Evolutionary conservation across 2,329 filamentous ascomycete species (phyloP).

Genomic region (Torrubiella hemipterigena): DNA sequence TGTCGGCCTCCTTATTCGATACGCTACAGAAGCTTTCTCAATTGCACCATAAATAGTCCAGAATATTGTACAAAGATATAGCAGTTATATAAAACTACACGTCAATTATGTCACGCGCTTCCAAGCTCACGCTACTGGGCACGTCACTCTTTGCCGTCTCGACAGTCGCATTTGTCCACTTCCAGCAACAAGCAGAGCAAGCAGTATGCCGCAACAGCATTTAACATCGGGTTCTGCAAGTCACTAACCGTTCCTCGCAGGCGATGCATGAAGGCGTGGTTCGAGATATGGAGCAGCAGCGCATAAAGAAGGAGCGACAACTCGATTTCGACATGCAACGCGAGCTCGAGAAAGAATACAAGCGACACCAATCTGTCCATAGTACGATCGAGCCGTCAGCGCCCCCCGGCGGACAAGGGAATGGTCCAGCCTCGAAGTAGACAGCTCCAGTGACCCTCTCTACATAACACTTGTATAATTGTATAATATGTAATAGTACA

Average conservation of each 20-base stretch:
- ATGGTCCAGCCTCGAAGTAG: no score
- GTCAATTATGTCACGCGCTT: constrained; percentile 68
- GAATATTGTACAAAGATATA: neutral
- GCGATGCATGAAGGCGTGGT: constrained; percentile 94
- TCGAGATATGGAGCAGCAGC: constrained; percentile 88
- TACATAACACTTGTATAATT: no score
- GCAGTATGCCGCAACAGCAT: constrained; percentile 41
- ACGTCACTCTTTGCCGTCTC: constrained; percentile 65
- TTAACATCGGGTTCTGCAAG: constrained; percentile 4
- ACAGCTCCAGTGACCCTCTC: no score
- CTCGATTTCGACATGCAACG: constrained; percentile 91
- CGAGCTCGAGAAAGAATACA: constrained; percentile 77
- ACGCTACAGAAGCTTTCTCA: no score
- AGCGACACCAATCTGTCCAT: constrained; percentile 72
- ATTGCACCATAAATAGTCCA: neutral
- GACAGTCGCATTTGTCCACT: constrained; percentile 80
- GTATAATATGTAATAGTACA: no score
- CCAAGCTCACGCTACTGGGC: constrained; percentile 70
- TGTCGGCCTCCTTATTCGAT: no score
- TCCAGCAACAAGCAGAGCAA: constrained; percentile 74
- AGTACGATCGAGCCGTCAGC: constrained; percentile 17
- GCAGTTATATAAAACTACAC: constrained; percentile 3
- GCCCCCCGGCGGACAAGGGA: constrained; percentile 2
- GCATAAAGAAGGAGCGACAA: constrained; percentile 79
- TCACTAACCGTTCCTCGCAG: no score